Evolutionary conservation across 2,329 filamentous ascomycete species (phyloP).

Genomic region (Fusarium begoniae): DNA sequence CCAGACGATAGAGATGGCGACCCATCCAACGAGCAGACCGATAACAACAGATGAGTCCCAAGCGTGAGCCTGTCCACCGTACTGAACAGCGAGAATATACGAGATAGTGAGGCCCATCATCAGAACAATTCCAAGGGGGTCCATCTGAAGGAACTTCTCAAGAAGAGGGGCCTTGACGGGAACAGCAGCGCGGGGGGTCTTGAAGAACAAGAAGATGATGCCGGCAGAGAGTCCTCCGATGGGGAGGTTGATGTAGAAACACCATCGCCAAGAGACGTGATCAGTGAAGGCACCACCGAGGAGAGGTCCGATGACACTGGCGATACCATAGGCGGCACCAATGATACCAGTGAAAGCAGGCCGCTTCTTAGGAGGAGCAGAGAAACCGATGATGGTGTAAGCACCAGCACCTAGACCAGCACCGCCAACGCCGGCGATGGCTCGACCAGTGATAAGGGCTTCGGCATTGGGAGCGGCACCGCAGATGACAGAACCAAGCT

Average conservation of each 20-base stretch:
- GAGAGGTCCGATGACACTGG: slow-evolving; percentile 49
- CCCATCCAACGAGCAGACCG: slow-evolving; percentile 54
- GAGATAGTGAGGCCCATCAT: slow-evolving; percentile 56
- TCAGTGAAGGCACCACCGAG: slow-evolving; percentile 52
- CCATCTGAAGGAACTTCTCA: slow-evolving; percentile 60
- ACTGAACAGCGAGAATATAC: slow-evolving; percentile 59
- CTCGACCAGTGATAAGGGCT: slow-evolving; percentile 61
- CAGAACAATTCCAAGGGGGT: slow-evolving; percentile 55
- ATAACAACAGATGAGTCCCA: slow-evolving; percentile 55
- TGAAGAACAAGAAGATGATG: slow-evolving; percentile 54
- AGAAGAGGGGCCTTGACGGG: slow-evolving; percentile 49
- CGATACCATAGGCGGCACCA: slow-evolving; percentile 49
- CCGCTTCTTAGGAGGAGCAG: slow-evolving; percentile 48
- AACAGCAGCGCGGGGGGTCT: slow-evolving; percentile 51
- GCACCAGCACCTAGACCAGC: slow-evolving; percentile 60
- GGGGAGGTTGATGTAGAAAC: slow-evolving; percentile 53
- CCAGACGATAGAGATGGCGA: slow-evolving; percentile 49
- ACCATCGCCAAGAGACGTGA: slow-evolving; percentile 51
- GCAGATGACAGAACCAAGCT: slow-evolving; percentile 63
- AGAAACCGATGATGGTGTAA: slow-evolving; percentile 61
- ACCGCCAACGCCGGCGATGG: slow-evolving; percentile 57
- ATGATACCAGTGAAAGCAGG: slow-evolving; percentile 52
- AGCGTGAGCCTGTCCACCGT: slow-evolving; percentile 54
- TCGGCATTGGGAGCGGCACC: slow-evolving; percentile 56
- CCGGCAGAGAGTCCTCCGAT: slow-evolving; percentile 47